Evolutionary conservation across 2,329 filamentous ascomycete species (phyloP).

Genomic region (Aspergillus proliferans): DNA sequence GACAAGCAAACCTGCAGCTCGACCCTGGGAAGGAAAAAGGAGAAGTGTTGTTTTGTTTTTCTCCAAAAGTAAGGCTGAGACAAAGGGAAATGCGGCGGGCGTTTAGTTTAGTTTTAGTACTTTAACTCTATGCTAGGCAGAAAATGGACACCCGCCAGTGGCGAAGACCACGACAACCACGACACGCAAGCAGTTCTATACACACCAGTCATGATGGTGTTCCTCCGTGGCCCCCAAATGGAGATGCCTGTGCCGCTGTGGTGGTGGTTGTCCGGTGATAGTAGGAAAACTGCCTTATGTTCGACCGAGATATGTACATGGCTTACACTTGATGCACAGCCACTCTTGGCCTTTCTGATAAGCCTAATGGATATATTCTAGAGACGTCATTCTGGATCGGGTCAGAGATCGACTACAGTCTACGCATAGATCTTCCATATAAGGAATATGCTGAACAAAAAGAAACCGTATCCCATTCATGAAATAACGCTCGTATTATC

Average conservation of each 20-base stretch:
- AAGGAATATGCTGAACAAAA: constrained; percentile 1
- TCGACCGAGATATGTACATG: neutral
- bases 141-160: neutral
- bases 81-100: neutral
- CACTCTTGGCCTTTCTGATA: neutral
- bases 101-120: neutral
- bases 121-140: neutral
- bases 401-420: neutral
- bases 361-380: too few species aligned
- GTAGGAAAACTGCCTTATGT: neutral
- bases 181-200: neutral
- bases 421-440: neutral
- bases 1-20: neutral
- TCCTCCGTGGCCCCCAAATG: neutral
- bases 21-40: neutral
- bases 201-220: neutral
- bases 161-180: neutral
- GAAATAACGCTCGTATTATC: constrained; percentile 9
- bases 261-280: neutral
- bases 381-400: too few species aligned
- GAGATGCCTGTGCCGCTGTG: neutral
- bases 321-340: neutral
- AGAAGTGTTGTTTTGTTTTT: neutral
- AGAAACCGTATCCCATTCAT: constrained; percentile 13
- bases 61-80: neutral